Conservation (phyloP, 495 filamentous ascomycete species). For the Hyaloscypha hepaticicola region DNA sequence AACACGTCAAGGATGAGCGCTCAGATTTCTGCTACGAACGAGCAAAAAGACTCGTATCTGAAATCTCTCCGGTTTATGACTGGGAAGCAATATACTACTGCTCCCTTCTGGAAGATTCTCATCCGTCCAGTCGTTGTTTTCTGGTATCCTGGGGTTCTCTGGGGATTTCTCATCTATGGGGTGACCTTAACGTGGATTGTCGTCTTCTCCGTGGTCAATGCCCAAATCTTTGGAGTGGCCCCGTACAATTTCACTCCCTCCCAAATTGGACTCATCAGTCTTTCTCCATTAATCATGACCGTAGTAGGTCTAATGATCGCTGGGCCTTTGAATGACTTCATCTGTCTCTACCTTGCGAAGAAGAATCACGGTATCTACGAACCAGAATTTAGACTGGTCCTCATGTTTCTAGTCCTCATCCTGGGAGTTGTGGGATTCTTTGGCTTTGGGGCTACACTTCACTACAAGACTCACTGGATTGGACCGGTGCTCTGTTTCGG, state of each 20-base stretch:
- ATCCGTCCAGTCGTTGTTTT: conserved; percentile 49
- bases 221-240: conserved; percentile 46
- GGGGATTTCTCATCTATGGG: conserved; percentile 53
- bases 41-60: conserved; percentile 33
- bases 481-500: conserved; percentile 54
- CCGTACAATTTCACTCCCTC: conserved; percentile 55
- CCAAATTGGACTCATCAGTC: conserved; percentile 47
- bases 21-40: neutral
- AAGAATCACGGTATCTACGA: conserved; percentile 28
- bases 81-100: conserved; percentile 41
- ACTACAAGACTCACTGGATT: conserved; percentile 53
- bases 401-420: conserved; percentile 33
- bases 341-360: conserved; percentile 27
- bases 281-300: conserved; percentile 49
- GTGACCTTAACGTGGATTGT: conserved; percentile 53
- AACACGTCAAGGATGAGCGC: neutral
- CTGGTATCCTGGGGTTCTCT: conserved; percentile 54
- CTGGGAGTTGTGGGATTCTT: conserved; percentile 34
- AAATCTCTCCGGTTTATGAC: conserved; percentile 34
- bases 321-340: conserved; percentile 44
- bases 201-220: conserved; percentile 54
- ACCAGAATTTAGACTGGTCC: conserved; percentile 47
- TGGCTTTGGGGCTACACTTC: conserved; percentile 28
- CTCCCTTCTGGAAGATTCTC: conserved; percentile 51
- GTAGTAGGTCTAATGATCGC: conserved; percentile 48